These are phyloP conservation scores for Daedaleopsis sinensis DNA, from an alignment of 768 basidiomycete species.

Conservation along the genomic window DNA sequence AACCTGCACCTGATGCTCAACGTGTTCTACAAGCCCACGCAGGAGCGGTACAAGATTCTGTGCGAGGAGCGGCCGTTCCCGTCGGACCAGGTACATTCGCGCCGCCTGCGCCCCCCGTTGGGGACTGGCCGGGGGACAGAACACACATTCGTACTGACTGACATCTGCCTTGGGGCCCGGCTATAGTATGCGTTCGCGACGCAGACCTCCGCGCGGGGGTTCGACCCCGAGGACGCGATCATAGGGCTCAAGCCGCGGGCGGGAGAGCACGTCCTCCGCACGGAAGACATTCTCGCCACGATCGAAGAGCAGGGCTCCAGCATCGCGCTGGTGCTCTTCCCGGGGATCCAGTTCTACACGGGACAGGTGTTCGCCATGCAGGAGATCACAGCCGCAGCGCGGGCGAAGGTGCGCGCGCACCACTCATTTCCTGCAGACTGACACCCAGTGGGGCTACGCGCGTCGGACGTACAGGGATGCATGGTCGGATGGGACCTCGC, in stretches of 20 bases:
- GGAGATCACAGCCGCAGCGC: conserved; percentile 79
- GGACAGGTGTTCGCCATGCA: conserved; percentile 94
- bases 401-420: conserved; percentile 63
- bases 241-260: conserved; percentile 78
- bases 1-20: conserved; percentile 97
- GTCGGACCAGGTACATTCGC: conserved; percentile 81
- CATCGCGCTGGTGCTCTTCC: conserved; percentile 91
- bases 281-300: conserved; percentile 81
- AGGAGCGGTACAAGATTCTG: conserved; percentile 86
- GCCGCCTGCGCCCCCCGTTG: neutral
- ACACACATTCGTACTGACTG: neutral
- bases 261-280: conserved; percentile 85
- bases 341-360: conserved; percentile 96
- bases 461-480: conserved; percentile 62
- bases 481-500: conserved; percentile 97
- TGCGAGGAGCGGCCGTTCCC: conserved; percentile 96
- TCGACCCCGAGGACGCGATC: conserved; percentile 71
- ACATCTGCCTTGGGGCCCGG: neutral
- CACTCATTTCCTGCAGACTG: neutral
- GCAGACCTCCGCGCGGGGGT: conserved; percentile 82
- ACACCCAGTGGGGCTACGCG: neutral
- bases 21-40: conserved; percentile 90
- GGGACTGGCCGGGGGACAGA: too few species aligned
- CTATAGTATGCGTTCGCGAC: conserved; percentile 92
- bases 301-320: conserved; percentile 72